Evolutionary conservation across 1,284 basidiomycete genomes (phyloP), one percentile per base, ranked within the genome.

Genomic region (Ganoderma sinense): DNA sequence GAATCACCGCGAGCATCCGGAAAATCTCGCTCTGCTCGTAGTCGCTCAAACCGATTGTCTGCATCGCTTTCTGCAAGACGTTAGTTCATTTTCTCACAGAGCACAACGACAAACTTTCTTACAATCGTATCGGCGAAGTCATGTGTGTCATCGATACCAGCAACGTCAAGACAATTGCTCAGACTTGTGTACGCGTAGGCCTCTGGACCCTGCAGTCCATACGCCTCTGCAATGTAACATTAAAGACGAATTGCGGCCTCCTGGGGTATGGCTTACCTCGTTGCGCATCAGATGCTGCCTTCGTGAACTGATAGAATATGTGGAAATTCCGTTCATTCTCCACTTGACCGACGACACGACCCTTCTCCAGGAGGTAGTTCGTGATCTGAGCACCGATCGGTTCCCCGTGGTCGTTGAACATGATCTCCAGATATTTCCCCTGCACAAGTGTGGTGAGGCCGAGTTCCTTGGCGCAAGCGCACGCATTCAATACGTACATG

Each of bases 271-370:
- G 76, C 85, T 33, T 65, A 94, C 95, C 94, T 81, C 96, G 89
- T 82, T 98, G 96, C 66, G 92, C 93, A 59, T 92, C 86, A 6
- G 93, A 91, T 5, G 98, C 98, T 7, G 93, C 97, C 81, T 99
- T 99, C 55, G 98, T 98, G 81, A 99, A 97, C 80, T 99, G 98
- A 82, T 99, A 99, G 85, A 99, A 99, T 74, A 99, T 98, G 81
- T 99, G 98, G 82, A 99, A 99, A 81, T 98, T 96, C 71, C 98
- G 91, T 83, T 99, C 98, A 76, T 96, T 94, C 78, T 95, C 93
- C 69, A 99, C 96, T 80, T 99, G 98, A 23, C 97, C 96, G 6
- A 99, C 97, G 16, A 99, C 96, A 73, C 98, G 95, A 66, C 94
- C 94, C 84, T 99, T 99, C 83, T 99, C 98, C 72, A 99, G 85